Percentiles rank a stretch among this genome's conserved stretches.
phyloP scores from a whole-genome alignment of 2,329 filamentous ascomycete species.

The Paecilomyces sp. region DNA sequence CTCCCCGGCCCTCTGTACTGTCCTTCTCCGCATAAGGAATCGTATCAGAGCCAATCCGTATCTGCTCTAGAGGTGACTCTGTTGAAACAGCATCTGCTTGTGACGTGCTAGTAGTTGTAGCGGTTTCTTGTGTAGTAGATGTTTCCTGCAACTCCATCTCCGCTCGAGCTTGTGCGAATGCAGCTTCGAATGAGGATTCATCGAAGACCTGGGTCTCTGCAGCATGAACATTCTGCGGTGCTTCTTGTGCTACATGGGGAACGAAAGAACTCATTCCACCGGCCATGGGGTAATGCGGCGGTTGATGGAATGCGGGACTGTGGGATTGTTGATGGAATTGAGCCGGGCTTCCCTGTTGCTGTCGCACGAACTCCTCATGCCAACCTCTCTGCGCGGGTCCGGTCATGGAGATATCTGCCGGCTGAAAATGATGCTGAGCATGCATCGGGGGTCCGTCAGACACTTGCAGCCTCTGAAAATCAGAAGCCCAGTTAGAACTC shows the following conservation, averaged over 20 bases:
- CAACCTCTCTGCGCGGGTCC: conserved; percentile 37
- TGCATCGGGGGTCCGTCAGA: conserved; percentile 35
- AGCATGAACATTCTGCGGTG: conserved; percentile 16
- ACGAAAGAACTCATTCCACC: background rate
- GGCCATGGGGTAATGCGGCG: conserved; percentile 1
- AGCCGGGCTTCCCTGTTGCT: conserved; percentile 16
- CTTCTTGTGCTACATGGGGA: conserved; percentile 16
- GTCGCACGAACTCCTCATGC: conserved; percentile 53
- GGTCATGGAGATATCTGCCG: conserved; percentile 24
- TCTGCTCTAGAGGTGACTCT: conserved; percentile 13
- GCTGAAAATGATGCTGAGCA: conserved; percentile 41
- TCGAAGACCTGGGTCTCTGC: conserved; percentile 28
- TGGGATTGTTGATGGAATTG: conserved; percentile 16
- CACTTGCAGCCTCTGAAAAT: conserved; percentile 40
- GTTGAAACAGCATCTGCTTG: conserved; percentile 9
- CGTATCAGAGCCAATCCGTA: conserved; percentile 37
- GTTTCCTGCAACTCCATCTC: conserved; percentile 26
- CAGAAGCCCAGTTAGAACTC: conserved; percentile 34
- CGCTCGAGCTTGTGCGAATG: conserved; percentile 34
- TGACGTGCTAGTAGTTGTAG: conserved; percentile 9
- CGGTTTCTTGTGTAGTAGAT: conserved; percentile 7
- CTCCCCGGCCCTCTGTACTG: conserved; percentile 22
- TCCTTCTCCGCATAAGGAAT: conserved; percentile 30
- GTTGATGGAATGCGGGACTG: conserved; percentile 19
- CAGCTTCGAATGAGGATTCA: conserved; percentile 39